These are phyloP conservation scores for Tetrahymena thermophila DNA, from an alignment of 73 alveolate genomes.

Conservation along the genomic window DNA sequence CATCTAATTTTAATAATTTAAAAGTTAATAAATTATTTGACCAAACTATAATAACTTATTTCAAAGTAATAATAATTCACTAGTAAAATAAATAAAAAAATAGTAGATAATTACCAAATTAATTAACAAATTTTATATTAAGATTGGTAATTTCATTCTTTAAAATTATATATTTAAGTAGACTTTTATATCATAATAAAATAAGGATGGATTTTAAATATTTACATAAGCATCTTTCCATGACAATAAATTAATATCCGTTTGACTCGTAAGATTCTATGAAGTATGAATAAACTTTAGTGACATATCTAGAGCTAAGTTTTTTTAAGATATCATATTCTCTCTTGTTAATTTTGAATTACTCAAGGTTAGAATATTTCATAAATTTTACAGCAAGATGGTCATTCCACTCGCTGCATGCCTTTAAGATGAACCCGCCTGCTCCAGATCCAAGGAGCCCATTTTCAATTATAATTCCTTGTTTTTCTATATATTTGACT, in stretches of 20 bases:
- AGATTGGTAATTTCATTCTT: background rate
- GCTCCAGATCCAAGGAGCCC: background rate
- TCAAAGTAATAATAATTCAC: too few relatives aligned
- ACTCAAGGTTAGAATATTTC: background rate
- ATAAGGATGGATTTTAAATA: too few relatives aligned
- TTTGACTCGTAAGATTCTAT: background rate
- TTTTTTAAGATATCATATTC: background rate
- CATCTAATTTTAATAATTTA: background rate
- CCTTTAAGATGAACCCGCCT: background rate
- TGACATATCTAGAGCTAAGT: background rate
- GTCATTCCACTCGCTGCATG: background rate
- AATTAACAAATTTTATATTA: background rate
- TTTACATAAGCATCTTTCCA: background rate
- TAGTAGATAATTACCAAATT: too few relatives aligned
- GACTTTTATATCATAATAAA: too few relatives aligned
- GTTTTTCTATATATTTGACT: background rate
- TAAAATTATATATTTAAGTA: background rate
- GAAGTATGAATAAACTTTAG: background rate
- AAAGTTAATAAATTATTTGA: too few relatives aligned
- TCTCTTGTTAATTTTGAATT: background rate
- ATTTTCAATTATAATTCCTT: background rate
- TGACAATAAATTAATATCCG: background rate
- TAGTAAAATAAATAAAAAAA: too few relatives aligned
- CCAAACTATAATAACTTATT: too few relatives aligned
- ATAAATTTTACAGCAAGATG: background rate